Conservation (phyloP, 441 rosid species). For the Bruguiera hainesii region DNA sequence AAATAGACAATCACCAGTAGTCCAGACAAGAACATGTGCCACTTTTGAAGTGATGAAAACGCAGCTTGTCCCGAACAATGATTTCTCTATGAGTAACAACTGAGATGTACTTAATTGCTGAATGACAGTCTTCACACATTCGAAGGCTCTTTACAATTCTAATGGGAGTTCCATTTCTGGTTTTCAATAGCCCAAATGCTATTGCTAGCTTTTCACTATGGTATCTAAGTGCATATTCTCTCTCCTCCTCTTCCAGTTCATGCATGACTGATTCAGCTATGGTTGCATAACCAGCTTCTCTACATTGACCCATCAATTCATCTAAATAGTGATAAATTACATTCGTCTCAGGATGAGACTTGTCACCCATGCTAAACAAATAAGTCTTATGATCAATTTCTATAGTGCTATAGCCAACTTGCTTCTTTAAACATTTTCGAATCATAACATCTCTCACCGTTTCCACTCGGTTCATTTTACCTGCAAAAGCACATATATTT, state of each 20-base stretch:
- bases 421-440: slow-evolving; percentile 51
- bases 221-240: slow-evolving; percentile 65
- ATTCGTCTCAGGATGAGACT: slow-evolving; percentile 53
- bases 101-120: slow-evolving; percentile 65
- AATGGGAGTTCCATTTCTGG: slow-evolving; percentile 34
- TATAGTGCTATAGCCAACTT: slow-evolving; percentile 71
- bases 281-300: slow-evolving; percentile 65
- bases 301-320: slow-evolving; percentile 61
- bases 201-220: slow-evolving; percentile 93
- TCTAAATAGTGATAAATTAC: slow-evolving; percentile 59
- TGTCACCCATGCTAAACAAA: slow-evolving; percentile 81
- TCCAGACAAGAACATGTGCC: slow-evolving; percentile 77
- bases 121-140: slow-evolving; percentile 87
- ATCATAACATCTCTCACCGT: slow-evolving; percentile 64
- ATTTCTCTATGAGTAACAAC: slow-evolving; percentile 61
- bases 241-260: slow-evolving; percentile 86
- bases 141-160: slow-evolving; percentile 73
- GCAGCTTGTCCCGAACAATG: slow-evolving; percentile 68
- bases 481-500: slow-evolving; percentile 76
- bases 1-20: slow-evolving; percentile 50
- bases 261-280: slow-evolving; percentile 65
- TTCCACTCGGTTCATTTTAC: slow-evolving; percentile 67
- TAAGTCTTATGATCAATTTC: slow-evolving; percentile 59
- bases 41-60: slow-evolving; percentile 70
- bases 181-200: slow-evolving; percentile 69